Evolutionary conservation across 78 protist species (phyloP), one percentile per base, ranked within the genome.

Genomic region (Monosiga brevicollis): DNA sequence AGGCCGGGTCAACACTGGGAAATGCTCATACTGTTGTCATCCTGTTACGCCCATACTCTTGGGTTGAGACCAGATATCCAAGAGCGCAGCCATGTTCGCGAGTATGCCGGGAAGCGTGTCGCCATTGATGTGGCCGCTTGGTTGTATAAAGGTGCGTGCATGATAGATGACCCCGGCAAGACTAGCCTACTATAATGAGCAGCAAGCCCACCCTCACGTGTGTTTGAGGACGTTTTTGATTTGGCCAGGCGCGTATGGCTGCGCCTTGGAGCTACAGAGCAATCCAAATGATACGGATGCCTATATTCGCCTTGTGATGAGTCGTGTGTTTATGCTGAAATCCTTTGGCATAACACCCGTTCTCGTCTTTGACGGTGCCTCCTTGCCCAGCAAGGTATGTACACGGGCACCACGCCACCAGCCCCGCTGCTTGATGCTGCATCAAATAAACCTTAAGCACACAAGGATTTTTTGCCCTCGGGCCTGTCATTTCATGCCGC

Each of bases 291-390:
- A 2, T 34, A 75, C 79, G 23, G 79, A 75, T 9, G 49, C 54
- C 54, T 75, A 39, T 32, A 15, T 75, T n/a, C 6, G 1, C 35
- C 39, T 1, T 15, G 36, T 42, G 2, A 20, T 75, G 49, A 42
- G 9, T 1, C 42, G 79, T 1, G 22, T 75, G 32, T 29, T 20
- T 1, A 36, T 75, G 79, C 49, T 75, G 24, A 0, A 20, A 49
- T 1, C 11, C n/a, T 23, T 29, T 49, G 26, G 26, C 29, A 49
- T 75, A 22, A 36, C 0, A 1, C 79, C 79, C 24, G 42, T 75
- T 0, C 22, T 75, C 3, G 49, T 75, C 26, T 75, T 75, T 40
- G 99, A 95, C 75, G 97, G 98, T 35, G 95, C 89, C 22, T 38
- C 83, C 35, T 42, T 95, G 29, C 97, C 97, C 1, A 41, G 83